These are phyloP conservation scores for Mediolabrus comicus DNA, from an alignment of 108 stramenopile genomes.

Conservation along the genomic window DNA sequence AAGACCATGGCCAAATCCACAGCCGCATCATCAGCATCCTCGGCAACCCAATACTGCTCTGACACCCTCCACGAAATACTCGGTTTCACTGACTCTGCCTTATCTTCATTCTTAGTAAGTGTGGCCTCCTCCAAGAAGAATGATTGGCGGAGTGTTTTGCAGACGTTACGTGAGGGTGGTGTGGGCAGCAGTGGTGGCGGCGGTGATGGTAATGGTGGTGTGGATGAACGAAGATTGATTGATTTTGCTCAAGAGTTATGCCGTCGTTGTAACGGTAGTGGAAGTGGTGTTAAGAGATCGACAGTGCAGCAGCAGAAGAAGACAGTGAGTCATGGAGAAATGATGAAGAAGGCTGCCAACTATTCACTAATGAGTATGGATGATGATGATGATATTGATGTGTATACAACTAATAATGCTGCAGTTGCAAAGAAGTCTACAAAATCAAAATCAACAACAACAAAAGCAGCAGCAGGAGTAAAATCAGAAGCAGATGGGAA, in stretches of 20 bases:
- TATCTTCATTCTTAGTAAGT: slow-evolving; percentile 68
- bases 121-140: slow-evolving; percentile 46
- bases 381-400: slow-evolving; percentile 8
- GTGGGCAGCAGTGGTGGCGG: slow-evolving; percentile 22
- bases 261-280: slow-evolving; percentile 15
- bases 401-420: too few relatives aligned
- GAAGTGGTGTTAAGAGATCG: background rate
- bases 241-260: slow-evolving; percentile 51
- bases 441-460: background rate
- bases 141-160: slow-evolving; percentile 26
- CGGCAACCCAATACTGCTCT: slow-evolving; percentile 64
- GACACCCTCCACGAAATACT: slow-evolving; percentile 76
- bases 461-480: background rate
- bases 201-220: background rate
- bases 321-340: slow-evolving; percentile 28
- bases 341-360: slow-evolving; percentile 32
- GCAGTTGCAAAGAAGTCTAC: background rate
- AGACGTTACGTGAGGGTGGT: slow-evolving; percentile 59
- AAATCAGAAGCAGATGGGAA: slow-evolving; percentile 17
- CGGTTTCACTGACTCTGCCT: slow-evolving; percentile 75
- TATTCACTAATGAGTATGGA: slow-evolving; percentile 46
- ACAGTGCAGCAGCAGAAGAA: background rate
- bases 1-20: background rate
- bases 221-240: slow-evolving; percentile 15
- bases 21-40: background rate